Percentiles rank a stretch among this genome's conserved stretches.
These are phyloP conservation scores for Solanum habrochaites DNA, from an alignment of 257 asterid species.

Conservation along the genomic window DNA sequence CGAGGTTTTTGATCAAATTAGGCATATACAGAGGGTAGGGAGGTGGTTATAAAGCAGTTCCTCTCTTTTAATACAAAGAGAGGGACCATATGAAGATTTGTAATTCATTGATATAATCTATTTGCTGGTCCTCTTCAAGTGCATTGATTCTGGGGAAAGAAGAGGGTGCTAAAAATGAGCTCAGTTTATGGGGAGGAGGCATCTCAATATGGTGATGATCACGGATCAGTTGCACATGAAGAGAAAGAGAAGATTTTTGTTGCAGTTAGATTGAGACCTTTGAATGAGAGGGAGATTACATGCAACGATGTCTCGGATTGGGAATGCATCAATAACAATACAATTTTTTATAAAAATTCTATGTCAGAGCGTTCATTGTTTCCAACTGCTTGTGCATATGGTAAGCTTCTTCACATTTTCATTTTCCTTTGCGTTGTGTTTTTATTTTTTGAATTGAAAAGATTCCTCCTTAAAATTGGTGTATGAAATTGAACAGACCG, in stretches of 20 bases:
- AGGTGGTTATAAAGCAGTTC: constrained; percentile 17
- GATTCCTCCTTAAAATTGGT: not conserved
- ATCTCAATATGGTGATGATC: constrained; percentile 20
- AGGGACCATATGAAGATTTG: constrained; percentile 19
- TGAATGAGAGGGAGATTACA: constrained; percentile 50
- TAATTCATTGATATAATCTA: constrained; percentile 1
- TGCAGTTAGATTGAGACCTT: constrained; percentile 75
- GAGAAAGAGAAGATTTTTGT: constrained; percentile 92
- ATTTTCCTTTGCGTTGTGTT: not conserved
- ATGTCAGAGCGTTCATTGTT: constrained; percentile 44
- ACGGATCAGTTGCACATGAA: constrained; percentile 43
- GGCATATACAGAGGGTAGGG: not conserved
- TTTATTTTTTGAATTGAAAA: not conserved
- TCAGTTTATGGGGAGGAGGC: constrained; percentile 34
- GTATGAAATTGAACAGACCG: constrained; percentile 35
- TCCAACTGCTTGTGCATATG: constrained; percentile 65
- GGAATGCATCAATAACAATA: constrained; percentile 82
- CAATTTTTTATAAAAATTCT: constrained; percentile 51
- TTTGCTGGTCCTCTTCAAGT: constrained; percentile 28
- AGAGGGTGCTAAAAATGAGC: constrained; percentile 27
- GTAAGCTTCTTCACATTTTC: constrained; percentile 17
- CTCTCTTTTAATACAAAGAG: constrained; percentile 45
- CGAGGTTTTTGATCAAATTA: not conserved
- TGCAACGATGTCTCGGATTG: constrained; percentile 54
- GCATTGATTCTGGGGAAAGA: constrained; percentile 15